phyloP scores from a whole-genome alignment of 1,284 basidiomycete genomes.

The Moniliophthora roreri region DNA sequence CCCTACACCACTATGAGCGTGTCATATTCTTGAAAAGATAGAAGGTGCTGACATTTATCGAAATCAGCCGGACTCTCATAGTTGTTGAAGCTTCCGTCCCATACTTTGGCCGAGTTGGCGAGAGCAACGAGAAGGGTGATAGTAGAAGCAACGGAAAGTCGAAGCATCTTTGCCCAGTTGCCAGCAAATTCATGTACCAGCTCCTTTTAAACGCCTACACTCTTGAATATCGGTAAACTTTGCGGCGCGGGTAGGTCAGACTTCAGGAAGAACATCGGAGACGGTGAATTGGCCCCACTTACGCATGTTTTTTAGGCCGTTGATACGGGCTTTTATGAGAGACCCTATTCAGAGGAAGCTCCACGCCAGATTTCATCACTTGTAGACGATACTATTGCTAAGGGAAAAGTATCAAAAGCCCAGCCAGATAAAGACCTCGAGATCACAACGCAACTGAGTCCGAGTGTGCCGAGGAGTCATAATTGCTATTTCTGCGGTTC shows the following conservation, averaged over 20 bases:
- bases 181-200: neutral
- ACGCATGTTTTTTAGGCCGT: too few species aligned
- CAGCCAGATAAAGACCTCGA: too few species aligned
- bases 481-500: too few species aligned
- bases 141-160: constrained; percentile 22
- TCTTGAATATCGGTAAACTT: constrained; percentile 32
- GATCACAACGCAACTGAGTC: too few species aligned
- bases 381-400: too few species aligned
- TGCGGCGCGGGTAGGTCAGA: constrained; percentile 23
- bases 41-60: constrained; percentile 45
- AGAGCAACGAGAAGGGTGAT: constrained; percentile 28
- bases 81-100: constrained; percentile 54
- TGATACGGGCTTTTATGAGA: too few species aligned
- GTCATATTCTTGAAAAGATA: neutral
- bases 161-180: constrained; percentile 25
- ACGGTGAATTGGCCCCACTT: too few species aligned
- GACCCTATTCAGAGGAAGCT: too few species aligned
- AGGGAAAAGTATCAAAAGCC: too few species aligned
- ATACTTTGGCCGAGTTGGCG: constrained; percentile 50
- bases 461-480: too few species aligned
- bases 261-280: constrained; percentile 35
- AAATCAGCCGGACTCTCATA: constrained; percentile 48
- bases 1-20: constrained; percentile 34
- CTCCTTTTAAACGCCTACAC: constrained; percentile 1
- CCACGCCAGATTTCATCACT: too few species aligned